A percentile compares a stretch with the other conserved stretches of the same genome.
Conservation (phyloP, 345 rosid genomes). For the Viola odorata region DNA sequence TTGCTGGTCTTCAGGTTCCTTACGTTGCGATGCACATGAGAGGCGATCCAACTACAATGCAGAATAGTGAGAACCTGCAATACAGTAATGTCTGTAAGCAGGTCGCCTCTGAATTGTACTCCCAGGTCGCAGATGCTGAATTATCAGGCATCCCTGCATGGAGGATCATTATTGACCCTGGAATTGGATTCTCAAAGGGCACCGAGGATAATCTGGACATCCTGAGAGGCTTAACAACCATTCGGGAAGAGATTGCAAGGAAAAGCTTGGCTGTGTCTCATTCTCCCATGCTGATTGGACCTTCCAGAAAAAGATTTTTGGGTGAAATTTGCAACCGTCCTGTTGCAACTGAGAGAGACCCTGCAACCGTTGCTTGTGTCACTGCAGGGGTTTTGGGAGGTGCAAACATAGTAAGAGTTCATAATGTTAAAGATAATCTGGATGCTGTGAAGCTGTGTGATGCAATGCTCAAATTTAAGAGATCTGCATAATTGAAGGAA, state of each 20-base stretch:
- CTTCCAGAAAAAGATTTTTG: slow-evolving; percentile 81
- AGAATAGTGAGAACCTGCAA: slow-evolving; percentile 57
- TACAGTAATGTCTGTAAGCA: slow-evolving; percentile 60
- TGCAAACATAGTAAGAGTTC: slow-evolving; percentile 86
- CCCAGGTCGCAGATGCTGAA: slow-evolving; percentile 60
- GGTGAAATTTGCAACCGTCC: slow-evolving; percentile 68
- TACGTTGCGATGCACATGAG: slow-evolving; percentile 94
- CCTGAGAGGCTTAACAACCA: slow-evolving; percentile 47
- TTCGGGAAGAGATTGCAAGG: slow-evolving; percentile 59
- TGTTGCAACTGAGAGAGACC: slow-evolving; percentile 67
- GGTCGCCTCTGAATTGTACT: slow-evolving; percentile 64
- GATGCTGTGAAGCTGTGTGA: slow-evolving; percentile 85
- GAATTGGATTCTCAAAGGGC: slow-evolving; percentile 84
- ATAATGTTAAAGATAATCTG: slow-evolving; percentile 61
- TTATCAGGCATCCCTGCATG: slow-evolving; percentile 76
- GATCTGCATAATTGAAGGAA: not conserved
- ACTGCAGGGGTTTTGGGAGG: slow-evolving; percentile 67
- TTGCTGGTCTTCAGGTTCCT: slow-evolving; percentile 63
- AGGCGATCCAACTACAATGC: slow-evolving; percentile 87
- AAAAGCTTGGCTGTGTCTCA: slow-evolving; percentile 64
- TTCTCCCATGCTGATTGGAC: slow-evolving; percentile 68
- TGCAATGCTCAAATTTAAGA: slow-evolving; percentile 41
- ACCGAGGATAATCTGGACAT: slow-evolving; percentile 66
- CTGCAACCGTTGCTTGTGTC: slow-evolving; percentile 72
- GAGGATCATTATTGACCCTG: slow-evolving; percentile 84